Evolutionary conservation across 1,284 basidiomycete genomes (phyloP), one percentile per base, ranked within the genome.

Genomic region (Apiotrichum veenhuisii): DNA sequence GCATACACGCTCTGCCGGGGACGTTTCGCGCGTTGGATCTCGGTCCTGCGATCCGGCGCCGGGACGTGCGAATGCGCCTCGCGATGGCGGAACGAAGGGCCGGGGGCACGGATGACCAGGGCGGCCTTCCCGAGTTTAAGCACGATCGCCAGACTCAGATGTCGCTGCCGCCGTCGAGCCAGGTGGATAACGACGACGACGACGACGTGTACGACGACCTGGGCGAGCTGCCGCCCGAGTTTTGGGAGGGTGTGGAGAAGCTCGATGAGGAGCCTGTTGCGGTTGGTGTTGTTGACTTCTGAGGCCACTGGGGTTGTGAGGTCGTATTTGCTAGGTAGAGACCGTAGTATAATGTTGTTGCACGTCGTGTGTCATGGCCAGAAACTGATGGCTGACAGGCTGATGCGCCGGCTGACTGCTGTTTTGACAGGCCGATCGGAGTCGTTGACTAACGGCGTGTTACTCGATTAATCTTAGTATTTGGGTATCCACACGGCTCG

Each of bases 1-100:
- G 88, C 3, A 78, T 91, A 27, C 67, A 70, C 40, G 61, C 68
- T 3, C 27, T 77, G 4, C 57, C 62, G 0, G 64, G 60, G 0
- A 59, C 58, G 1, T 66, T 65, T 23, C 55, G 59, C 26, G 30
- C 55, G 5, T n/a, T 66, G 11, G 65, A 70, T 47, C 62, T 63
- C 7, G 55, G 58, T 0, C 56, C 53, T 0, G 62, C 58, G 9
- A 43, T 63, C n/a, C 41, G 58, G 17, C 58, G 56, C 11, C 50
- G 62, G 7, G 58, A 59, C 26, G 8, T 43, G n/a, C 36, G 51
- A 1, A 26, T 59, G 12, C 54, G 54, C 17, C 30, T 34, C 18
- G 42, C 42, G 18, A 23, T 34, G 5, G 33, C 41, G 2, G 30
- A 36, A n/a, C 30, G 30, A 11, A 25, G 42, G 3, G 34, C 3